phyloP scores from a whole-genome alignment of 768 basidiomycete genomes.

The Termitomyces sp. region DNA sequence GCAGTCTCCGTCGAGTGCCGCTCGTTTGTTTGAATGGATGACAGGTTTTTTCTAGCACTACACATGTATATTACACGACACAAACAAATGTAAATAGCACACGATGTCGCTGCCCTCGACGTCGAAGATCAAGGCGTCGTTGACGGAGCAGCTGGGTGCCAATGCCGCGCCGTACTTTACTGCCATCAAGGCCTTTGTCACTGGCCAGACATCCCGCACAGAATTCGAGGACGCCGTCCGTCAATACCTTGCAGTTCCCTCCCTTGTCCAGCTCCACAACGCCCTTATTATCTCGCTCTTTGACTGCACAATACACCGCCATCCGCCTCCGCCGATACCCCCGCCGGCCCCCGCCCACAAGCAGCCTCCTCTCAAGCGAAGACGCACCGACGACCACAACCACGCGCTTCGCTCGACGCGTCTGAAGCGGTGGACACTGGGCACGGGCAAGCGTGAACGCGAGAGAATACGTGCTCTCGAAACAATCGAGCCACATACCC shows the following conservation, averaged over 20 bases:
- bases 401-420: constrained; percentile 55
- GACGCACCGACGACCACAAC: constrained; percentile 48
- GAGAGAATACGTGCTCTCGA: constrained; percentile 58
- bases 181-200: constrained; percentile 60
- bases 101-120: constrained; percentile 75
- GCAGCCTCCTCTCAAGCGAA: constrained; percentile 63
- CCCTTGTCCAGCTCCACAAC: constrained; percentile 76
- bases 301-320: constrained; percentile 53
- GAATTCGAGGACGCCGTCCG: constrained; percentile 75
- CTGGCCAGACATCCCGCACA: constrained; percentile 59
- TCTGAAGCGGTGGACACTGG: constrained; percentile 71
- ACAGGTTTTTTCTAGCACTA: constrained; percentile 12
- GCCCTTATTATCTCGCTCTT: constrained; percentile 80
- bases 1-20: background rate
- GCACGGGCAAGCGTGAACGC: constrained; percentile 68
- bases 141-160: constrained; percentile 53
- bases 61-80: background rate
- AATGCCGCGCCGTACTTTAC: constrained; percentile 60
- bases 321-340: constrained; percentile 13
- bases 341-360: constrained; percentile 38
- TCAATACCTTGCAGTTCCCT: constrained; percentile 53
- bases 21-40: constrained; percentile 22
- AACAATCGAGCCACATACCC: constrained; percentile 30
- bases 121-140: constrained; percentile 64
- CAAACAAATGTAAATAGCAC: constrained; percentile 6